A percentile compares a stretch with the other conserved stretches of the same genome.
phyloP scores from a whole-genome alignment of 768 basidiomycete genomes.

The Gloeostereum incarnatum region DNA sequence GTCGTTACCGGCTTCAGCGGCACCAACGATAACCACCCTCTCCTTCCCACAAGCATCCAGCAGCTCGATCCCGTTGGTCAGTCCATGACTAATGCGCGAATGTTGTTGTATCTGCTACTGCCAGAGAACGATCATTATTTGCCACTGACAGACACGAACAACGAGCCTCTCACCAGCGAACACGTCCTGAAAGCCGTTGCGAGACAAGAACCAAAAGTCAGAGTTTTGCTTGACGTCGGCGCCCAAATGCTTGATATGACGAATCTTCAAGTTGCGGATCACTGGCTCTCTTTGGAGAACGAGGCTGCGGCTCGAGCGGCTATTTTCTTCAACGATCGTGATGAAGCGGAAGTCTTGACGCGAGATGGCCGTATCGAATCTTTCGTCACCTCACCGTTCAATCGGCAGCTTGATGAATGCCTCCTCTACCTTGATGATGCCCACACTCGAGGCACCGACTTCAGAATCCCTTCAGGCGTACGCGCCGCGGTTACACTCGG shows the following conservation, averaged over 20 bases:
- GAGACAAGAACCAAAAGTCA: constrained; percentile 24
- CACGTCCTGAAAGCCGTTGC: constrained; percentile 23
- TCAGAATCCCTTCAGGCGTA: constrained; percentile 32
- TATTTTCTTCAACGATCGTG: constrained; percentile 30
- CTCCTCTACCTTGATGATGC: constrained; percentile 45
- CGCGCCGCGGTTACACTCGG: constrained; percentile 41
- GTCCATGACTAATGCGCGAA: constrained; percentile 37
- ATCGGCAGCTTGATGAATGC: constrained; percentile 23
- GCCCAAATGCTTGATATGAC: constrained; percentile 46
- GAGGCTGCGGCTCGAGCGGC: constrained; percentile 22
- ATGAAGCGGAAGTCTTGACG: constrained; percentile 23
- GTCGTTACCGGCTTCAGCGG: constrained; percentile 45
- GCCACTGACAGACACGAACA: constrained; percentile 18
- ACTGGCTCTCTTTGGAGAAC: constrained; percentile 26
- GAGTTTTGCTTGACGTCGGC: constrained; percentile 45
- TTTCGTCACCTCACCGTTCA: constrained; percentile 26
- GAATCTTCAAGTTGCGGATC: constrained; percentile 26
- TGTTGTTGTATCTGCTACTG: constrained; percentile 26
- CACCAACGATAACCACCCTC: constrained; percentile 38
- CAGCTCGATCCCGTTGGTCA: constrained; percentile 29
- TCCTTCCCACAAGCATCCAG: constrained; percentile 24
- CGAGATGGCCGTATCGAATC: constrained; percentile 24
- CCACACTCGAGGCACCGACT: constrained; percentile 43
- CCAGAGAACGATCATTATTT: constrained; percentile 24
- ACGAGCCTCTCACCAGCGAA: constrained; percentile 11